These are phyloP conservation scores for Talaromyces sp. DNA, from an alignment of 2,329 filamentous ascomycete species.

Conservation along the genomic window DNA sequence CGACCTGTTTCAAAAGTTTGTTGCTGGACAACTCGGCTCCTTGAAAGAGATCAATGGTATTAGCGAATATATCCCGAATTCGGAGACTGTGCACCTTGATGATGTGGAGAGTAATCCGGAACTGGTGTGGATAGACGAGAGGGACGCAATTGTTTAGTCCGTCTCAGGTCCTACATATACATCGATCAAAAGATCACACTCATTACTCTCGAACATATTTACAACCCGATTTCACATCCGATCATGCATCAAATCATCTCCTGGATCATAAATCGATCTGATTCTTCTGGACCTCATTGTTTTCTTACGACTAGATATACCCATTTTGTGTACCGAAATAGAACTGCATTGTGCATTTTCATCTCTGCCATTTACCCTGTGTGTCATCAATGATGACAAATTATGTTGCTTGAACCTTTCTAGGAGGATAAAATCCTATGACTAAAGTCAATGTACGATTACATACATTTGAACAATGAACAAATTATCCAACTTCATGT, in stretches of 20 bases:
- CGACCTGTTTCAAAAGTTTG: conserved; percentile 17
- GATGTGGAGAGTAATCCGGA: conserved; percentile 17
- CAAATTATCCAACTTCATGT: not conserved
- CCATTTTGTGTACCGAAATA: conserved; percentile 16
- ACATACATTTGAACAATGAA: not conserved
- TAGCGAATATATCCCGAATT: conserved; percentile 17
- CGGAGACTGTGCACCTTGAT: conserved; percentile 15
- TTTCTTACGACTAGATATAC: conserved; percentile 17
- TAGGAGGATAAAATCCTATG: not conserved
- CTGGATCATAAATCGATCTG: not conserved
- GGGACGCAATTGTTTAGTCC: conserved; percentile 14
- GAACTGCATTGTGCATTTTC: conserved; percentile 13
- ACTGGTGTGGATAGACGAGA: conserved; percentile 17
- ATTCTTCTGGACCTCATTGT: conserved; percentile 1
- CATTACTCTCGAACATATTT: not conserved
- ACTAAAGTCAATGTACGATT: conserved; percentile 3
- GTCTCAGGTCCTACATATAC: not conserved
- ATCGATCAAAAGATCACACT: not conserved
- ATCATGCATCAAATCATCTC: not conserved
- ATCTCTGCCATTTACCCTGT: not conserved
- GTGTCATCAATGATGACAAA: not conserved
- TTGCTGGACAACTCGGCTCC: conserved; percentile 18
- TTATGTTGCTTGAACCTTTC: not conserved
- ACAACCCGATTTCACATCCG: not conserved
- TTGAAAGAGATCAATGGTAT: conserved; percentile 15